Base-by-base conservation (phyloP, 1,284 basidiomycete genomes). In the Cystobasidium sp. region DNA sequence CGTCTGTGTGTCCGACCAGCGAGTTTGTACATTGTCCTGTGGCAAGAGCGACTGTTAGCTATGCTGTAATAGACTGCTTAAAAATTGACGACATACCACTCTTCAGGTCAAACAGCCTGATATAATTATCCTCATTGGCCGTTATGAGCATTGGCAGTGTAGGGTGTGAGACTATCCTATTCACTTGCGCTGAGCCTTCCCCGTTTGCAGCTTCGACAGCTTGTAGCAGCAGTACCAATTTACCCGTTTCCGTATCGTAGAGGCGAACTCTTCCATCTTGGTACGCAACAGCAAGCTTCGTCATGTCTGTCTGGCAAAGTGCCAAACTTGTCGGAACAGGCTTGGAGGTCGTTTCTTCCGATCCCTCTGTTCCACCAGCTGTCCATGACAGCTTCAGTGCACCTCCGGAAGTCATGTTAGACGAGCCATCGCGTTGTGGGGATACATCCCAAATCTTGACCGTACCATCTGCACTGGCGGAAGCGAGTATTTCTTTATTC, bases 121-220 rank as follows among this genome's bases (percentile, higher is more conserved):
- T 93, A 80, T 90, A 90, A 78, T 93, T 94, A 84, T 98, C 94
- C 83, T 98, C 95, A 81, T 97, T 92, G 0, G 89, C 96, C 16
- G 92, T 91, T 46, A 96, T 88, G 61, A 98, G 87, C 37, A 95
- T 84, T 0, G 92, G 88, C 85, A 94, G 89, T 0, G 92, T 95
- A 12, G 94, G 94, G 84, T 97, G 94, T 56, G 93, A 94, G 49
- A 90, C 88, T 65, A 97, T 89, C 75, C 89, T 88, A 83, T 97
- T 98, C 77, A 94, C 90, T 83, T 96, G 94, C 0, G 91, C 90
- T 12, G 86, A 31, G 31, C 31, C 87, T 43, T 87, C 69, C 59
- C 56, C 39, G 1, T 41, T 91, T 91, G 81, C 89, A 88, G 59
- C 86, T 88, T 87, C 85, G 78, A 92, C 89, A 77, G 86, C 88